Conservation (phyloP, 768 basidiomycete genomes). For the Collybiopsis luxurians region DNA sequence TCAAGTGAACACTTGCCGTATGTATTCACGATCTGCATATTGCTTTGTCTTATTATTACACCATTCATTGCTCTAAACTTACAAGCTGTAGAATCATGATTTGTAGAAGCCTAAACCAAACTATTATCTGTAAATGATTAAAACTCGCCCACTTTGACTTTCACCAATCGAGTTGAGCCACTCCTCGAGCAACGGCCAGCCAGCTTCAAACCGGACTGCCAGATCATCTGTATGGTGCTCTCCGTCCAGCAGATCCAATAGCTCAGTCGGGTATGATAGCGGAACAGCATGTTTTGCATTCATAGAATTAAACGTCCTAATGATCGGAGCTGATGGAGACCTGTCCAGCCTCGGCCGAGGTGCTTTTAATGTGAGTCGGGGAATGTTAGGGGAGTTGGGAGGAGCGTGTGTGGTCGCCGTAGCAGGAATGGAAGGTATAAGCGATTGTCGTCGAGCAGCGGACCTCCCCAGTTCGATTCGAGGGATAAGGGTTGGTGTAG, state of each 20-base stretch:
- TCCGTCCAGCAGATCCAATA: slow-evolving; percentile 71
- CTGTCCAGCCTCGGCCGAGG: slow-evolving; percentile 50
- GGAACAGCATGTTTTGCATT: slow-evolving; percentile 8
- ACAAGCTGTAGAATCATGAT: not conserved
- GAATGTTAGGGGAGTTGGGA: slow-evolving; percentile 33
- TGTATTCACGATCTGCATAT: too few species aligned
- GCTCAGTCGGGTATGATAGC: slow-evolving; percentile 36
- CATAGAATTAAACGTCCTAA: slow-evolving; percentile 23
- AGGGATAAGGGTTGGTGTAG: not conserved
- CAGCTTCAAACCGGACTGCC: slow-evolving; percentile 75
- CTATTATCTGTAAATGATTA: slow-evolving; percentile 71
- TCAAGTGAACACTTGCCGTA: not conserved
- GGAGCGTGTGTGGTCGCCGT: slow-evolving; percentile 19
- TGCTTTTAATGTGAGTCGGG: slow-evolving; percentile 15
- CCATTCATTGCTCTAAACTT: not conserved
- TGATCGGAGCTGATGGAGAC: slow-evolving; percentile 54
- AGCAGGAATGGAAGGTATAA: slow-evolving; percentile 24
- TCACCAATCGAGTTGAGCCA: slow-evolving; percentile 66
- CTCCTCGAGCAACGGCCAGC: slow-evolving; percentile 77
- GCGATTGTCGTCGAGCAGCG: slow-evolving; percentile 34
- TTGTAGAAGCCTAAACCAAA: slow-evolving; percentile 23
- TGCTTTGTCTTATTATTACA: not conserved
- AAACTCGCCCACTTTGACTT: slow-evolving; percentile 63
- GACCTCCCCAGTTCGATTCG: not conserved
- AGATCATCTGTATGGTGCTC: slow-evolving; percentile 93